Evolutionary conservation across 768 basidiomycete species (phyloP), one percentile per base, ranked within the genome.

Genomic region (Auricularia auricula-judae): DNA sequence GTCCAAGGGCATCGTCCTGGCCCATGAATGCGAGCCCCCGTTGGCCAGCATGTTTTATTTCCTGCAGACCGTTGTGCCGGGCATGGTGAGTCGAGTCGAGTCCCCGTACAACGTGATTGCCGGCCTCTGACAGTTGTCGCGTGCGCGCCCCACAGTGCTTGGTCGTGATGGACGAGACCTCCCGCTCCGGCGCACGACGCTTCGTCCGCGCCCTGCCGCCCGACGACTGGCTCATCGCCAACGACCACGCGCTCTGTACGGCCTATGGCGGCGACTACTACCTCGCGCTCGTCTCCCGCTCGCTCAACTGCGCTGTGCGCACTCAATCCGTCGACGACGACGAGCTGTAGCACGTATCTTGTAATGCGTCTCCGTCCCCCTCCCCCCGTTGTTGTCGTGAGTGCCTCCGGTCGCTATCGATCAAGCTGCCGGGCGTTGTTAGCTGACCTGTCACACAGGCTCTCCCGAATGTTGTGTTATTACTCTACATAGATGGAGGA

Each of bases 251-350:
- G 11, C 56, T 59, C 23, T 59, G 56, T 29, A 29, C 8, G 23
- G 56, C 56, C 5, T 23, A 29, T 10, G 56, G 56, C 56, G 56
- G 56, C 56, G 56, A 59, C 56, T 59, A 59, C 56, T 59, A 59
- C 56, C 56, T 59, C 56, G 56, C 56, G 16, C 56, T 59, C 56
- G 56, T 59, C 33, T 59, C 56, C 23, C 56, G 56, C 56, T 23
- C 56, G 29, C 14, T 59, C 11, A 59, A 10, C 29, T 59, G 29
- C 56, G 21, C 29, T 8, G 29, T 59, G 14, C 56, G 56, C 56
- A 59, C 18, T 1, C 56, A 59, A 18, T 59, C 56, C 14, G 29
- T 35, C 56, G 34, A 35, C 56, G 56, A 59, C 23, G 56, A 59
- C 56, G 56, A 59, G 29, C 12, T 59, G 56, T 59, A 59, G 33